Base-by-base conservation (phyloP, 2,329 filamentous ascomycete genomes). In the Fusarium bulbicola region DNA sequence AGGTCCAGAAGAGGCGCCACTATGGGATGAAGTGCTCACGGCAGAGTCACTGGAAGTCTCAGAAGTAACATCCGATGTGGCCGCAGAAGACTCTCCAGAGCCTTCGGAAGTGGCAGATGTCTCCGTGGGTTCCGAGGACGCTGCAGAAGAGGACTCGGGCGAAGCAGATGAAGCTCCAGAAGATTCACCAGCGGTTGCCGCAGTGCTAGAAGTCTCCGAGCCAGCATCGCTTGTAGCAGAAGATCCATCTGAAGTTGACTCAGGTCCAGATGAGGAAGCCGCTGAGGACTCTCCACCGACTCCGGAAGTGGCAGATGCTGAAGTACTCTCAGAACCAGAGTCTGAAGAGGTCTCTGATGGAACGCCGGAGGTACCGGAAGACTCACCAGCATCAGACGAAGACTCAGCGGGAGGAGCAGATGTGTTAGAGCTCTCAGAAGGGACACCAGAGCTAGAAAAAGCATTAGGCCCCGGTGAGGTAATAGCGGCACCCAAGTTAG, bases 71-170 rank as follows among this genome's bases (percentile, higher is more conserved):
- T 1, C 26, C 1, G 52, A 62, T 6, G 34, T 52, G 42, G 45
- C 16, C 3, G 45, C 4, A 4, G 26, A n/a, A 7, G 56, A 49
- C 30, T 18, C 56, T 3, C 20, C 40, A n/a, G 32, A 1, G 7
- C 7, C 34, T 0, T 20, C 1, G 30, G 42, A 37, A n/a, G 7
- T 32, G 28, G 3, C 10, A 2, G 42, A 6, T 1, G 32, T 26
- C 7, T 45, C 30, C 13, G 54, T 7, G 6, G 21, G 15, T 2
- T 3, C 18, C 5, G 30, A 24, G 12, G 45, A 13, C 6, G 49
- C 16, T 7, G 6, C 10, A 5, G 43, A 32, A 20, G 49, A 56
- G 9, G 37, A 30, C 24, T 30, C 59, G 8, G n/a, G 16, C 9
- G n/a, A 12, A n/a, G n/a, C 9, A 14, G 57, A 42, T 13, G 21